A percentile compares a stretch with the other conserved stretches of the same genome.
phyloP scores from a whole-genome alignment of 2,329 filamentous ascomycete genomes.

The Trichoderma sp. region DNA sequence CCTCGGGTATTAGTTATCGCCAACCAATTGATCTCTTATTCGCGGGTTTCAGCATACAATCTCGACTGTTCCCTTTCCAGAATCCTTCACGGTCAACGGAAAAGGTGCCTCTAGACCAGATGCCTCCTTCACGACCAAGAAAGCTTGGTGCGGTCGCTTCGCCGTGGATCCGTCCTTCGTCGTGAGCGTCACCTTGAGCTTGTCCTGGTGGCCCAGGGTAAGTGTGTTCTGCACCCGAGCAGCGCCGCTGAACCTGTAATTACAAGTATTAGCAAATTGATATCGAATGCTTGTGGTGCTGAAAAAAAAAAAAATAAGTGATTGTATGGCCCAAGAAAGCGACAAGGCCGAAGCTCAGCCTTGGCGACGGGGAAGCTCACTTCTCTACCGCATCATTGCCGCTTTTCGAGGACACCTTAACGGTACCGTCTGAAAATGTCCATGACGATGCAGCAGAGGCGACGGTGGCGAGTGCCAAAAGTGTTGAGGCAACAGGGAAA shows the following conservation, averaged over 20 bases:
- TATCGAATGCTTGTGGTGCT: constrained; percentile 1
- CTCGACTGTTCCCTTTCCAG: constrained; percentile 79
- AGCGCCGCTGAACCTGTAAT: constrained; percentile 55
- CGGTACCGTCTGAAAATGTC: constrained; percentile 70
- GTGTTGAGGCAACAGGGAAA: constrained; percentile 36
- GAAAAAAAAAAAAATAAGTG: not conserved
- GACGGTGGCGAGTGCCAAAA: constrained; percentile 48
- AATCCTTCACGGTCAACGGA: constrained; percentile 78
- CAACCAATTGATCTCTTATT: not conserved
- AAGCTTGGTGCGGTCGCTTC: constrained; percentile 90
- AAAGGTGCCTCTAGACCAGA: constrained; percentile 85
- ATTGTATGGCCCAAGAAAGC: not conserved
- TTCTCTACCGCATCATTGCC: constrained; percentile 61
- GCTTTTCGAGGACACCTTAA: constrained; percentile 66
- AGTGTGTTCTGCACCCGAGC: constrained; percentile 62
- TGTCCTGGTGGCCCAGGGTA: constrained; percentile 63
- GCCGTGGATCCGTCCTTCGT: constrained; percentile 72
- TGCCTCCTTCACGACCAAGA: constrained; percentile 75
- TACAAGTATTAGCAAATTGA: constrained; percentile 25
- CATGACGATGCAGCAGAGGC: constrained; percentile 56
- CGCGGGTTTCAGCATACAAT: constrained; percentile 58
- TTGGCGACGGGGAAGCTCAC: constrained; percentile 42
- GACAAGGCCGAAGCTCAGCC: not conserved
- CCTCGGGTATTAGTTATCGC: constrained; percentile 28
- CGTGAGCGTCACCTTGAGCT: constrained; percentile 78